phyloP scores from a whole-genome alignment of 805 yeast species.

The Wickerhamiella lipophila region DNA sequence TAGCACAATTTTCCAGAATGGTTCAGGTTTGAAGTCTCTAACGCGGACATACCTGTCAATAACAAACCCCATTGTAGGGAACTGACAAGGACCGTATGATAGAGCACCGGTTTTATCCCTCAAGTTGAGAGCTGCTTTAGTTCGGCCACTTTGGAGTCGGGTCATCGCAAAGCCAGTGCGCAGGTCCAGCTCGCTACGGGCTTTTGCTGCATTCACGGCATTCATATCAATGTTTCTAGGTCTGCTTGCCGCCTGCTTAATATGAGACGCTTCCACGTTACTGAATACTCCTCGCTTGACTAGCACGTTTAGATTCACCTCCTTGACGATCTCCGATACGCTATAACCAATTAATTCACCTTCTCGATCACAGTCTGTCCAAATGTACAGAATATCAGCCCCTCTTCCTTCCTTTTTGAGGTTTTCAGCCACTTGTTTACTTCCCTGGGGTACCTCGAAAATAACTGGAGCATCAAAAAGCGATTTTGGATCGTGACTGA shows the following conservation, averaged over 20 bases:
- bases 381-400: conserved; percentile 62
- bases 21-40: conserved; percentile 57
- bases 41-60: conserved; percentile 81
- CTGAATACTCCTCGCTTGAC: conserved; percentile 74
- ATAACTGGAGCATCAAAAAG: conserved; percentile 61
- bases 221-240: conserved; percentile 53
- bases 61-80: conserved; percentile 92
- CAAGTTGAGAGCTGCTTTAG: not conserved
- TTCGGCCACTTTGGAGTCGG: conserved; percentile 40
- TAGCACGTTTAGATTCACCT: conserved; percentile 37
- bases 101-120: conserved; percentile 13
- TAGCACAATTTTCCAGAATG: conserved; percentile 63
- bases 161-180: conserved; percentile 86
- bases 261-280: conserved; percentile 66
- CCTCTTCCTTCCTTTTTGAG: conserved; percentile 50
- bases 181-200: conserved; percentile 77
- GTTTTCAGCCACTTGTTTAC: conserved; percentile 43
- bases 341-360: conserved; percentile 91
- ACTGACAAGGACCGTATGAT: conserved; percentile 91
- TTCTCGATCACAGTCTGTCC: conserved; percentile 98
- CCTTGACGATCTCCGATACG: conserved; percentile 54
- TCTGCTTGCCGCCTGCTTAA: conserved; percentile 56
- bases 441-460: conserved; percentile 31
- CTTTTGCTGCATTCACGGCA: conserved; percentile 71
- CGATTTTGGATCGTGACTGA: conserved; percentile 47